Conservation (phyloP, 768 basidiomycete species). For the Flagelloscypha sp. region DNA sequence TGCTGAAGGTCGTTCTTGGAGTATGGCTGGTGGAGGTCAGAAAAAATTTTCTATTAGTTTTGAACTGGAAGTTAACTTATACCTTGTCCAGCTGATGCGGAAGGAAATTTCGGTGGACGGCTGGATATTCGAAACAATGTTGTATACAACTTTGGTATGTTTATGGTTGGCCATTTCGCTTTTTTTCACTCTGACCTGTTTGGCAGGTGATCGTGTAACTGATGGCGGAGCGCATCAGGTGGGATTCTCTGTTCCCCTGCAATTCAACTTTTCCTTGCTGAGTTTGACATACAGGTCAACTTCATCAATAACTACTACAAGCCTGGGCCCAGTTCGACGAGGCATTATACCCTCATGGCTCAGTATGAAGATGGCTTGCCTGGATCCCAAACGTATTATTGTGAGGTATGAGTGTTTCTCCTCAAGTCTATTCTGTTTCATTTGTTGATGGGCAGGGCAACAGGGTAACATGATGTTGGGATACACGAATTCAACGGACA, state of each 20-base stretch:
- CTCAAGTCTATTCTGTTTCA: no score
- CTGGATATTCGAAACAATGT: background rate
- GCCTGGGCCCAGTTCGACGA: background rate
- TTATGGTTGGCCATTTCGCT: background rate
- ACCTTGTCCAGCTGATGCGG: no score
- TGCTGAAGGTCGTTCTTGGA: slow-evolving; percentile 1
- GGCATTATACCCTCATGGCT: background rate
- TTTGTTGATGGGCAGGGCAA: no score
- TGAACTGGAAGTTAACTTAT: no score
- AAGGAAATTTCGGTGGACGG: background rate
- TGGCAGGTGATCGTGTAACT: slow-evolving; percentile 1
- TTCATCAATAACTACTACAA: slow-evolving; percentile 3
- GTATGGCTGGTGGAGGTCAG: slow-evolving; percentile 1
- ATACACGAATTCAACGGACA: background rate
- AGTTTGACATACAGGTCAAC: no score
- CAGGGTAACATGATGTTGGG: background rate
- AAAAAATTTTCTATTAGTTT: no score
- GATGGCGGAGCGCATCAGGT: background rate
- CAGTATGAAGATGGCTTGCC: slow-evolving; percentile 1
- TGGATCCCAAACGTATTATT: background rate
- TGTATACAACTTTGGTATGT: slow-evolving; percentile 1
- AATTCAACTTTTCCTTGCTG: no score
- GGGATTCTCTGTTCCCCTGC: no score
- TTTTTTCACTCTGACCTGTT: no score
- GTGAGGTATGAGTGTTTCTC: no score